Evolutionary conservation across 1,284 basidiomycete genomes (phyloP).

Genomic region (Cutaneotrichosporon mucoides): DNA sequence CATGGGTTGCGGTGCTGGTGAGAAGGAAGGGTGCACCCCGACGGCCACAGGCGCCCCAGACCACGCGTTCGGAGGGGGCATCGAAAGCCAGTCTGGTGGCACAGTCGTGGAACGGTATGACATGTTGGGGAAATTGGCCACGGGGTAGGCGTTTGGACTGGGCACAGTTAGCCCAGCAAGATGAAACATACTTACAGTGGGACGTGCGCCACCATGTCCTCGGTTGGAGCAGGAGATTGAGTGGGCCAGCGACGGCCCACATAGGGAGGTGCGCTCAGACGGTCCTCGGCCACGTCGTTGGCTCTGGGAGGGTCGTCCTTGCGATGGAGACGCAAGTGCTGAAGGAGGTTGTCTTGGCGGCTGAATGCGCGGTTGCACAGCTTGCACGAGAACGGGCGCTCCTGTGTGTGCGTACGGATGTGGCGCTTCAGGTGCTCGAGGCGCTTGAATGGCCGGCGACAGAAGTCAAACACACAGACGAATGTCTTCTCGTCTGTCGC

Average conservation of each 20-base stretch:
- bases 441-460: constrained; percentile 77
- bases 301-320: constrained; percentile 29
- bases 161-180: too few relatives aligned
- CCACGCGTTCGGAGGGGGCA: constrained; percentile 18
- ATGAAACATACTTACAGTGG: not conserved
- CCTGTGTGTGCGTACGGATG: constrained; percentile 81
- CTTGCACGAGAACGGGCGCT: constrained; percentile 70
- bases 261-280: constrained; percentile 17
- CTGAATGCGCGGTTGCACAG: constrained; percentile 74
- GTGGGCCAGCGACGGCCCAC: constrained; percentile 14
- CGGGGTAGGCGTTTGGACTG: constrained; percentile 8
- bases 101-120: constrained; percentile 23
- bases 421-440: constrained; percentile 85
- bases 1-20: constrained; percentile 16
- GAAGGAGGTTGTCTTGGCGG: constrained; percentile 75
- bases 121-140: constrained; percentile 11
- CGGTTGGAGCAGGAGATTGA: constrained; percentile 12
- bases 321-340: constrained; percentile 73
- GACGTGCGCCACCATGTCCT: constrained; percentile 14
- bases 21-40: constrained; percentile 13
- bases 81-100: constrained; percentile 24
- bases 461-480: constrained; percentile 45
- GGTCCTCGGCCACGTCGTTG: constrained; percentile 16
- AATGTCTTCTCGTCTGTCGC: constrained; percentile 22
- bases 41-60: not conserved